Percentiles rank a stretch among this genome's conserved stretches.
Conservation (phyloP, 2,329 filamentous ascomycete genomes). For the Alternaria incomplexa region DNA sequence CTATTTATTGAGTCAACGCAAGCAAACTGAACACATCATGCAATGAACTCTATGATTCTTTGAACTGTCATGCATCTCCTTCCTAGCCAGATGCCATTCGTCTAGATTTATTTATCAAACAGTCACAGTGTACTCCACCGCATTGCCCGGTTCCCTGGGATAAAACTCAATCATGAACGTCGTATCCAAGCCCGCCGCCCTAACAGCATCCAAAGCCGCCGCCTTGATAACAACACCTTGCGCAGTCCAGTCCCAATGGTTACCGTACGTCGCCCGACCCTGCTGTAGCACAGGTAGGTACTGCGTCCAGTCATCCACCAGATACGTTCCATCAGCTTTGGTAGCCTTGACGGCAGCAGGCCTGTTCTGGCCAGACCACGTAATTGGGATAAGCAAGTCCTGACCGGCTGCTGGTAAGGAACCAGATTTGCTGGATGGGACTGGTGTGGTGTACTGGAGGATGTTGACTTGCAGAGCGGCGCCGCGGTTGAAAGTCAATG, state of each 20-base stretch:
- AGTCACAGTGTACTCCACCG: constrained; percentile 57
- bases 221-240: constrained; percentile 56
- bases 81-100: too few relatives aligned
- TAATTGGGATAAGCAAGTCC: constrained; percentile 58
- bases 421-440: constrained; percentile 23
- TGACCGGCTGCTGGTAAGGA: constrained; percentile 45
- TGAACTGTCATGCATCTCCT: too few relatives aligned
- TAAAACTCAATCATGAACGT: constrained; percentile 64
- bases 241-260: constrained; percentile 60
- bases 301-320: constrained; percentile 64
- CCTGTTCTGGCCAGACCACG: constrained; percentile 58
- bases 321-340: constrained; percentile 55
- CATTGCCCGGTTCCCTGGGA: constrained; percentile 58
- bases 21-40: too few relatives aligned
- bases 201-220: constrained; percentile 55
- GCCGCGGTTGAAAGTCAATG: constrained; percentile 60
- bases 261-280: constrained; percentile 53
- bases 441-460: constrained; percentile 60
- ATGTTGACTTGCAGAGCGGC: constrained; percentile 56
- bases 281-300: constrained; percentile 61
- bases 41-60: too few relatives aligned
- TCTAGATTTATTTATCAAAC: too few relatives aligned
- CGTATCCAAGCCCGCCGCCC: constrained; percentile 52
- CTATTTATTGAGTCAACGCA: background rate
- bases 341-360: constrained; percentile 61